Base-by-base conservation (phyloP, 2,329 filamentous ascomycete genomes). In the Madurella mycetomatis region DNA sequence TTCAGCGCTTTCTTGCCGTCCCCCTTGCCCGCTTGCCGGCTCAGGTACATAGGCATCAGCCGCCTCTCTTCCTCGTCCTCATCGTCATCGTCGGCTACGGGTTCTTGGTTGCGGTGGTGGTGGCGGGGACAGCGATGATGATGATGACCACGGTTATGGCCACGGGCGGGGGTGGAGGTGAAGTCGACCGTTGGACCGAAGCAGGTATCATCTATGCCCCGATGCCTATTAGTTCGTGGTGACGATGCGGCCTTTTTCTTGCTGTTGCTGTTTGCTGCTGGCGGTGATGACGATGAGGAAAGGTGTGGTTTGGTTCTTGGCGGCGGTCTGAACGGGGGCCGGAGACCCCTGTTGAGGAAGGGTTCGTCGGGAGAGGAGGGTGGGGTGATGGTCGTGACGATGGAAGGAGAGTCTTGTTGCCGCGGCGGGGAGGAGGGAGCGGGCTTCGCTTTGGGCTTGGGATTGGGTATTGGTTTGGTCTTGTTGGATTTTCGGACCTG, bases 1-100 rank as follows among this genome's bases (percentile, higher is more conserved):
- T 65, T 69, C 54, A 72, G 53, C 15, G 70, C 71, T 61, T 73
- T 72, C 49, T 52, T 17, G 17, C 54, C 45, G 32, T 51, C 40
- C 12, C 61, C 57, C 47, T 56, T 55, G 8, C 58, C 55, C 41
- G 53, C 25, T 41, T 60, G 49, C 41, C 58, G 49, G 46, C 53
- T 44, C 51, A 62, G 41, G 32, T 61, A 65, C 54, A 65, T 41
- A 11, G 65, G 65, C 64, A 66, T 64, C 48, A 66, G 48, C 49
- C 63, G 53, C 25, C 62, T 53, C 54, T 61, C 62, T 25, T 67
- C 63, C 40, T 49, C 57, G 17, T 65, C 60, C 0, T 56, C 59
- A 5, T 62, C 56, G 9, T 55, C 57, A 2, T 58, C 55, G 15
- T 49, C 47, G 34, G 47, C 54, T 25, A 25, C 7, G 25, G 25